phyloP scores from a whole-genome alignment of 2,329 filamentous ascomycete species.

The Myriangium duriaei region DNA sequence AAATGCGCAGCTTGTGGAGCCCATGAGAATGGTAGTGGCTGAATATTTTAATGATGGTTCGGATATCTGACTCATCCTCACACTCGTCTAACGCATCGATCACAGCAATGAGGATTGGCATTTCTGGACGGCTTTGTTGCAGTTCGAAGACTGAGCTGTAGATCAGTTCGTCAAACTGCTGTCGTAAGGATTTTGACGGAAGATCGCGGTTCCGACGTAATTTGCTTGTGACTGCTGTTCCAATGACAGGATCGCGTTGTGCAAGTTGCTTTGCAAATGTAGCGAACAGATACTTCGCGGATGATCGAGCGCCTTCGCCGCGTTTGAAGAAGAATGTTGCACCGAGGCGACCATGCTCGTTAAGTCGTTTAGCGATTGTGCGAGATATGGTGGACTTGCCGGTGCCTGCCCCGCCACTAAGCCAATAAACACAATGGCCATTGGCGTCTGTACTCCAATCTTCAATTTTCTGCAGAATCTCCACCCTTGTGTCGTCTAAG shows the following conservation, averaged over 20 bases:
- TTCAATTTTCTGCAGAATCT: neutral
- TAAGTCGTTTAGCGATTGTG: slow-evolving; percentile 17
- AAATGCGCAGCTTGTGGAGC: slow-evolving; percentile 21
- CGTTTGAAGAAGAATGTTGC: slow-evolving; percentile 17
- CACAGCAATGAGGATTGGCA: slow-evolving; percentile 18
- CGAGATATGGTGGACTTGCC: slow-evolving; percentile 25
- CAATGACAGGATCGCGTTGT: too few species aligned
- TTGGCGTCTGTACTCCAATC: neutral
- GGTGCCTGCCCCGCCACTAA: slow-evolving; percentile 21
- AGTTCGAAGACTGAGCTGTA: too few species aligned
- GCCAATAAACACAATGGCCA: slow-evolving; percentile 19
- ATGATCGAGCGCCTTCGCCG: slow-evolving; percentile 3
- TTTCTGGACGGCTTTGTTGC: too few species aligned
- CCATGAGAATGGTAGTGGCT: slow-evolving; percentile 11
- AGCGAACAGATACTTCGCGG: neutral
- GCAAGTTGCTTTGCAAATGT: neutral
- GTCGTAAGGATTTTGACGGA: neutral
- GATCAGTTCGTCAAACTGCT: slow-evolving; percentile 11
- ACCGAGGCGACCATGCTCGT: slow-evolving; percentile 10
- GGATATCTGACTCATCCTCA: slow-evolving; percentile 14
- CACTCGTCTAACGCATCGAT: slow-evolving; percentile 28
- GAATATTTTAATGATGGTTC: slow-evolving; percentile 21
- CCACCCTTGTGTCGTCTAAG: neutral
- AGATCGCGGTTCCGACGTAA: too few species aligned
- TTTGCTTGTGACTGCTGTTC: too few species aligned